A percentile compares a stretch with the other conserved stretches of the same genome.
These are phyloP conservation scores for Papiliotrema fonsecae DNA, from an alignment of 1,284 basidiomycete species.

Conservation along the genomic window DNA sequence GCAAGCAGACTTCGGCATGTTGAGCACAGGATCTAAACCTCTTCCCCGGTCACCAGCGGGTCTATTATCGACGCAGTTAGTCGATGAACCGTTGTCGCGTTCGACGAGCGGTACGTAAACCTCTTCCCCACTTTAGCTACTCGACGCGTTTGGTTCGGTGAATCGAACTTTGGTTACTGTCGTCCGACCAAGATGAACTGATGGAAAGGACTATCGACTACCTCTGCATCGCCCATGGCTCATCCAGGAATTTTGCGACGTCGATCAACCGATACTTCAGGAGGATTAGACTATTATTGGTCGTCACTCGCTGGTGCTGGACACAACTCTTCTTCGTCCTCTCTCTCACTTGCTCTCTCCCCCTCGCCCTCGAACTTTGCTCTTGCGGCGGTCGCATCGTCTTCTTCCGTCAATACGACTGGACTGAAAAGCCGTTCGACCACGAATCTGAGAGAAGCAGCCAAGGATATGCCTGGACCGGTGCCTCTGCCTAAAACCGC, in stretches of 20 bases:
- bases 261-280: constrained; percentile 32
- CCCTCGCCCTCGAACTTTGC: constrained; percentile 3
- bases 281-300: constrained; percentile 43
- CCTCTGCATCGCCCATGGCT: constrained; percentile 11
- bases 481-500: background rate
- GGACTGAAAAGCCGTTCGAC: background rate
- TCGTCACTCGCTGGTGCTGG: constrained; percentile 36
- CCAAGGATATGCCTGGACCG: background rate
- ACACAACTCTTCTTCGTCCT: constrained; percentile 30
- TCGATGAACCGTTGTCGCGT: constrained; percentile 9
- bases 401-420: background rate
- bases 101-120: constrained; percentile 22
- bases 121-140: no score
- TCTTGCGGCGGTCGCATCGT: background rate
- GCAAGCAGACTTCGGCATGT: background rate
- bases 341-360: constrained; percentile 21
- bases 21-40: background rate
- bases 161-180: no score
- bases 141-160: no score
- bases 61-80: background rate
- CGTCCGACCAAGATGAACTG: background rate
- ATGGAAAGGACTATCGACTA: constrained; percentile 13
- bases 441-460: background rate
- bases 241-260: constrained; percentile 16
- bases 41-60: constrained; percentile 17